Conservation (phyloP, 805 yeast genomes). For the Candida yuanshanica region DNA sequence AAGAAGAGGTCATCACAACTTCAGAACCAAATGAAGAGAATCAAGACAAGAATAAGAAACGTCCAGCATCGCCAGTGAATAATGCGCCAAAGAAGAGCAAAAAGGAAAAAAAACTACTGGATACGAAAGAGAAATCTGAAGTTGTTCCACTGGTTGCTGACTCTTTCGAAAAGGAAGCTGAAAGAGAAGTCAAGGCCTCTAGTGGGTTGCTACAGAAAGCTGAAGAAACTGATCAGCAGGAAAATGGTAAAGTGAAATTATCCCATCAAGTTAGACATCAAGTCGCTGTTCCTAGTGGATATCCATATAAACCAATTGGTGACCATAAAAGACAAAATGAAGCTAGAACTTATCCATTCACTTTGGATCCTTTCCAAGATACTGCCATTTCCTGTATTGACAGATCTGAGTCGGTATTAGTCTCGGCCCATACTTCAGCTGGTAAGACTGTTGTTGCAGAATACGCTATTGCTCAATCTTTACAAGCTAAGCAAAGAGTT, state of each 20-base stretch:
- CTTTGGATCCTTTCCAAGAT: conserved; percentile 95
- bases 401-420: conserved; percentile 88
- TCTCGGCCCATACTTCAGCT: conserved; percentile 97
- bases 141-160: conserved; percentile 78
- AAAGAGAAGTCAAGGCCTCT: conserved; percentile 81
- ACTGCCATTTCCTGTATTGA: conserved; percentile 95
- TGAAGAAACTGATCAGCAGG: conserved; percentile 23
- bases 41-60: conserved; percentile 19
- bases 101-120: conserved; percentile 27
- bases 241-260: conserved; percentile 54
- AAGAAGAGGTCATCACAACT: conserved; percentile 2
- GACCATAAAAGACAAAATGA: conserved; percentile 73
- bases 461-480: conserved; percentile 91
- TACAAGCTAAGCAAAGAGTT: conserved; percentile 92
- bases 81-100: conserved; percentile 12
- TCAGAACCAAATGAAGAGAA: conserved; percentile 13
- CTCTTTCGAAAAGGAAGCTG: conserved; percentile 81
- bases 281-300: conserved; percentile 92
- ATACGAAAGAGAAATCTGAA: conserved; percentile 37
- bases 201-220: conserved; percentile 53
- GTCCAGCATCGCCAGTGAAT: conserved; percentile 18
- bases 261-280: conserved; percentile 96
- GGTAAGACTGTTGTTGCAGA: conserved; percentile 99
- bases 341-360: conserved; percentile 90
- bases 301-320: conserved; percentile 81